Conservation (phyloP, 148 eudicot species). For the Agrostemma githago region DNA sequence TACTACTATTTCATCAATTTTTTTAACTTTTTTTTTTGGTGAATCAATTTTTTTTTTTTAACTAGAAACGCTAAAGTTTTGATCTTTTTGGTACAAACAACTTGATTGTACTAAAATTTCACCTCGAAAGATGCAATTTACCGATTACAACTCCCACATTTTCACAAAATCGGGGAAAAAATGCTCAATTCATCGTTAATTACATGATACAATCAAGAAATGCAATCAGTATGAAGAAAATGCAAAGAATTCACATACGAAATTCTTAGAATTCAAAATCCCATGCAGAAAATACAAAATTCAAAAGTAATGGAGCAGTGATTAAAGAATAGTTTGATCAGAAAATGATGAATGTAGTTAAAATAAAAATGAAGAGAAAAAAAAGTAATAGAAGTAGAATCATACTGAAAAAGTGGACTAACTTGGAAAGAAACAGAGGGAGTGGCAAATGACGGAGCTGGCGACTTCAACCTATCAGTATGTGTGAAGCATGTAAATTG, state of each 20-base stretch:
- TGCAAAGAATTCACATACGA: not conserved
- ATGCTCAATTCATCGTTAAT: no score
- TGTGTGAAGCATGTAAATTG: not conserved
- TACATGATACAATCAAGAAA: slow-evolving; percentile 3
- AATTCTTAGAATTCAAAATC: not conserved
- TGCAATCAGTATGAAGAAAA: not conserved
- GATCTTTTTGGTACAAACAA: not conserved
- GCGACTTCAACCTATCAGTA: not conserved
- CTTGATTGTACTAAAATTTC: not conserved
- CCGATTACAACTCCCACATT: not conserved
- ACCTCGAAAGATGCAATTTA: not conserved
- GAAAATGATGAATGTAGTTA: not conserved
- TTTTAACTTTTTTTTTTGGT: no score
- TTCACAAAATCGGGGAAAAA: not conserved
- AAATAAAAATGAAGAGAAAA: not conserved
- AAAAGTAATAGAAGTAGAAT: not conserved
- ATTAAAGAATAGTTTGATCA: not conserved
- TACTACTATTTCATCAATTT: not conserved
- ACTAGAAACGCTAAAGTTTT: not conserved
- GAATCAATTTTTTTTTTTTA: no score
- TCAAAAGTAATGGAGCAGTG: not conserved
- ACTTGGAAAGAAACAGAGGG: not conserved
- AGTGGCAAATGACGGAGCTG: not conserved
- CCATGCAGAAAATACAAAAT: not conserved
- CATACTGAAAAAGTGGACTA: not conserved